Conservation (phyloP, 2,329 filamentous ascomycete species). For the Nigrospora sphaerica region DNA sequence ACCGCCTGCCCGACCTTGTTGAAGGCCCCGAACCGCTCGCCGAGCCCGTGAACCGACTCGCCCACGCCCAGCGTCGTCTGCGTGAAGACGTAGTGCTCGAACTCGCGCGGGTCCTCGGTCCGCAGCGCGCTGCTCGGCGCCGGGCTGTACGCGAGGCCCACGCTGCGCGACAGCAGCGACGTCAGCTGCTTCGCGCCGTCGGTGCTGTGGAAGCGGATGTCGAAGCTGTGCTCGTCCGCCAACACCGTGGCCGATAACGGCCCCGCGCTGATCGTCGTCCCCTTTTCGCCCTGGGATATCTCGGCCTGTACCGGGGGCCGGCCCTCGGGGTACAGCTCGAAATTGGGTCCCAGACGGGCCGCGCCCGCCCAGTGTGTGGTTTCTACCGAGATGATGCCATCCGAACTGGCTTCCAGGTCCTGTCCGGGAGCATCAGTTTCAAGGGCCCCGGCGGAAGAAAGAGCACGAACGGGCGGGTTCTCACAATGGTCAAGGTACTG, state of each 20-base stretch:
- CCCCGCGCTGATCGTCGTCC: conserved; percentile 44
- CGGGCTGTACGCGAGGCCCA: conserved; percentile 50
- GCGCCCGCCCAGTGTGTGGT: conserved; percentile 51
- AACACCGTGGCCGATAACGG: conserved; percentile 44
- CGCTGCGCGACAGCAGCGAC: conserved; percentile 45
- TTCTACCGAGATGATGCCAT: conserved; percentile 54
- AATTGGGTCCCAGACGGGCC: conserved; percentile 43
- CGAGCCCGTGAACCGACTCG: conserved; percentile 67
- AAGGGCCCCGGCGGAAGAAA: too few species aligned
- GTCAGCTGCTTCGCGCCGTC: conserved; percentile 44
- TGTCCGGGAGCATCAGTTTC: conserved; percentile 12
- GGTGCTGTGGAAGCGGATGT: conserved; percentile 46
- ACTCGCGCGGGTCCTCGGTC: conserved; percentile 43
- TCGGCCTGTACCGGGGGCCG: conserved; percentile 31
- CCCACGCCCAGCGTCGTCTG: conserved; percentile 48
- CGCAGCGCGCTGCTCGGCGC: conserved; percentile 43
- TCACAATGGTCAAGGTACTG: conserved; percentile 43
- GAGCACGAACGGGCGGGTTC: conserved; percentile 4
- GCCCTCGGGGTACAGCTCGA: conserved; percentile 49
- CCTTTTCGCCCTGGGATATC: conserved; percentile 31
- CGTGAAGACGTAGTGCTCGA: conserved; percentile 49
- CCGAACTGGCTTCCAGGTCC: conserved; percentile 49
- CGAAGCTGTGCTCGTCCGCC: conserved; percentile 41
- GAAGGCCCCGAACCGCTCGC: conserved; percentile 70
- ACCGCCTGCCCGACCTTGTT: conserved; percentile 69